phyloP scores from a whole-genome alignment of 768 basidiomycete genomes.

The Termitomyces sp. region DNA sequence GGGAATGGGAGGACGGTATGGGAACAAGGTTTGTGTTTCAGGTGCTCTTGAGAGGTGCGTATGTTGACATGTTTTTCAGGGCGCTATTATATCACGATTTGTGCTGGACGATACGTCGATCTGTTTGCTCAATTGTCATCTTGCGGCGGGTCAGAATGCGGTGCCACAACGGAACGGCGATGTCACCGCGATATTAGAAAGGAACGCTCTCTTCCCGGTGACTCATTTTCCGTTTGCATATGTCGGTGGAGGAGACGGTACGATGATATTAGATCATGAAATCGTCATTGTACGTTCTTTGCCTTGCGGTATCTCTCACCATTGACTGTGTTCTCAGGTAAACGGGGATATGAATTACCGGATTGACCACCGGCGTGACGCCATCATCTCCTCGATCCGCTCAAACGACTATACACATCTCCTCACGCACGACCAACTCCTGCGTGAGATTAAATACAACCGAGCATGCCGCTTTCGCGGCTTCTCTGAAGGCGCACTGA shows the following conservation, averaged over 20 bases:
- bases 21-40: slow-evolving; percentile 74
- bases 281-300: slow-evolving; percentile 70
- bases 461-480: slow-evolving; percentile 81
- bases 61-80: slow-evolving; percentile 36
- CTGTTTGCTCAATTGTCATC: slow-evolving; percentile 95
- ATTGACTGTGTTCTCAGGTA: slow-evolving; percentile 37
- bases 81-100: slow-evolving; percentile 86
- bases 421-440: slow-evolving; percentile 78
- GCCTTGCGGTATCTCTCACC: not conserved
- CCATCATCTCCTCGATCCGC: slow-evolving; percentile 67
- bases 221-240: slow-evolving; percentile 60
- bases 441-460: slow-evolving; percentile 84
- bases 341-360: slow-evolving; percentile 98
- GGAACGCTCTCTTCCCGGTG: slow-evolving; percentile 60
- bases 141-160: slow-evolving; percentile 91
- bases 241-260: slow-evolving; percentile 88
- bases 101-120: slow-evolving; percentile 89
- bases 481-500: slow-evolving; percentile 79
- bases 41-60: not conserved
- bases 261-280: slow-evolving; percentile 93
- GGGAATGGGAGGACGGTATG: slow-evolving; percentile 89
- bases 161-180: slow-evolving; percentile 83
- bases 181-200: slow-evolving; percentile 82
- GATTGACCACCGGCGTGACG: slow-evolving; percentile 87
- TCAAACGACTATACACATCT: slow-evolving; percentile 61